phyloP scores from a whole-genome alignment of 2,329 filamentous ascomycete species.

The Exophiala phaeomuriformis region DNA sequence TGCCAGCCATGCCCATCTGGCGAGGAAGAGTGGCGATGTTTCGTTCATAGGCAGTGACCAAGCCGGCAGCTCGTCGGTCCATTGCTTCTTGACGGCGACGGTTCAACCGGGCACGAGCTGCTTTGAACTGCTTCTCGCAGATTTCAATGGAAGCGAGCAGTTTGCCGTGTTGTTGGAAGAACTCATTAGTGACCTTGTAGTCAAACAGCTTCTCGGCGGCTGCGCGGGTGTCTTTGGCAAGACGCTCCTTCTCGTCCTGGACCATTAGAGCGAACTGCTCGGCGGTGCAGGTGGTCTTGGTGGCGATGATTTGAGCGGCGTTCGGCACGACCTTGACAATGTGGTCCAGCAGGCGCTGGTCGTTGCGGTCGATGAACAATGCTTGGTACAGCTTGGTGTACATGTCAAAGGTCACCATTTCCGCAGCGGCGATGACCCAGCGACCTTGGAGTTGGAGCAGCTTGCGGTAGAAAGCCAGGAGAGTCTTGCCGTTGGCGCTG shows the following conservation, averaged over 20 bases:
- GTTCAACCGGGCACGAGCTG: conserved; percentile 1
- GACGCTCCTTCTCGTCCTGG: conserved; percentile 1
- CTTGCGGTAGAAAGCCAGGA: conserved; percentile 14
- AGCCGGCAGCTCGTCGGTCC: neutral
- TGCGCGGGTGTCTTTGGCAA: neutral
- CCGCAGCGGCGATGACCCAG: conserved; percentile 11
- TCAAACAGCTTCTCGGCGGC: conserved; percentile 5
- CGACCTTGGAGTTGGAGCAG: conserved; percentile 14
- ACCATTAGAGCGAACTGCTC: conserved; percentile 3
- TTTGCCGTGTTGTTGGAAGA: conserved; percentile 10
- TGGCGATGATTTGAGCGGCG: neutral
- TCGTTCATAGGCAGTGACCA: neutral
- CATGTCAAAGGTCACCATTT: conserved; percentile 12
- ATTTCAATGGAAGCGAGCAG: conserved; percentile 12
- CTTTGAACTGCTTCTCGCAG: conserved; percentile 13
- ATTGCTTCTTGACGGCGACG: conserved; percentile 1
- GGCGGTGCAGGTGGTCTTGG: neutral
- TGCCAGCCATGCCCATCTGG: conserved; percentile 18
- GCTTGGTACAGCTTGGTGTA: conserved; percentile 12
- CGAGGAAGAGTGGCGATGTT: conserved; percentile 3
- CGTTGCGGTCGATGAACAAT: conserved; percentile 12
- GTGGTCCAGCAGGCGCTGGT: conserved; percentile 8
- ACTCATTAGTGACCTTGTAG: conserved; percentile 10
- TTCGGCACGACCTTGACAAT: conserved; percentile 11
- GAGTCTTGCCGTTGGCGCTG: conserved; percentile 8